A percentile compares a stretch with the other conserved stretches of the same genome.
These are phyloP conservation scores for Stachybotrys chlorohalonatus DNA, from an alignment of 2,329 filamentous ascomycete genomes.

Conservation along the genomic window DNA sequence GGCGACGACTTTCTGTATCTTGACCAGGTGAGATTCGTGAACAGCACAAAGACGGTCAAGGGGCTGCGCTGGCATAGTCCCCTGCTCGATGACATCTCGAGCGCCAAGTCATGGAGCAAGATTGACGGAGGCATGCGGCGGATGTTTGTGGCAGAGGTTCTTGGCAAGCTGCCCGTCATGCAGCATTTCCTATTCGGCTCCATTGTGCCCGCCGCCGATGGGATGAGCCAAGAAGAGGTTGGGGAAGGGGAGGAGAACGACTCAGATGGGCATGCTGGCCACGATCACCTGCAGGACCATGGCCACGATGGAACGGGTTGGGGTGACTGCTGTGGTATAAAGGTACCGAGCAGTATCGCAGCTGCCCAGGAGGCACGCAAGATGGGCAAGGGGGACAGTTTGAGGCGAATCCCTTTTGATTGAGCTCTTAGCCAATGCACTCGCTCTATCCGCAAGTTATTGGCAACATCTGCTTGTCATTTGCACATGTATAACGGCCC, in stretches of 20 bases:
- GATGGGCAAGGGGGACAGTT: constrained; percentile 44
- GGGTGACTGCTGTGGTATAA: constrained; percentile 97
- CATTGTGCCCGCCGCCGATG: constrained; percentile 68
- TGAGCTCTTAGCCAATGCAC: constrained; percentile 24
- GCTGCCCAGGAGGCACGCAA: constrained; percentile 86
- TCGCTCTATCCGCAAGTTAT: too few species aligned
- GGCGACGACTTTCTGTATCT: constrained; percentile 79
- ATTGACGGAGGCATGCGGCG: constrained; percentile 91
- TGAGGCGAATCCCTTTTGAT: constrained; percentile 76
- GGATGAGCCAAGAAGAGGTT: constrained; percentile 63
- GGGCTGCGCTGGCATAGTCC: constrained; percentile 93
- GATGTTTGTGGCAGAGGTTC: constrained; percentile 91
- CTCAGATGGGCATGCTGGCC: constrained; percentile 50
- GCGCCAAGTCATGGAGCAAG: constrained; percentile 82
- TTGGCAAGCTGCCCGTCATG: constrained; percentile 94
- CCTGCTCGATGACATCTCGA: constrained; percentile 96
- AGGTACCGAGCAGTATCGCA: constrained; percentile 88
- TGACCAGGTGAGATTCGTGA: constrained; percentile 87
- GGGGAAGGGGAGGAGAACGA: constrained; percentile 39
- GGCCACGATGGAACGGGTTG: constrained; percentile 60
- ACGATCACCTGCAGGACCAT: constrained; percentile 48
- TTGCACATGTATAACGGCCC: too few species aligned
- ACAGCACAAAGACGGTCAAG: constrained; percentile 92
- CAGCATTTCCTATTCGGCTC: constrained; percentile 95
- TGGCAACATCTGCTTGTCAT: too few species aligned